phyloP scores from a whole-genome alignment of 192 early-diverging fungal genomes.

The Borealophlyctis nickersoniae region DNA sequence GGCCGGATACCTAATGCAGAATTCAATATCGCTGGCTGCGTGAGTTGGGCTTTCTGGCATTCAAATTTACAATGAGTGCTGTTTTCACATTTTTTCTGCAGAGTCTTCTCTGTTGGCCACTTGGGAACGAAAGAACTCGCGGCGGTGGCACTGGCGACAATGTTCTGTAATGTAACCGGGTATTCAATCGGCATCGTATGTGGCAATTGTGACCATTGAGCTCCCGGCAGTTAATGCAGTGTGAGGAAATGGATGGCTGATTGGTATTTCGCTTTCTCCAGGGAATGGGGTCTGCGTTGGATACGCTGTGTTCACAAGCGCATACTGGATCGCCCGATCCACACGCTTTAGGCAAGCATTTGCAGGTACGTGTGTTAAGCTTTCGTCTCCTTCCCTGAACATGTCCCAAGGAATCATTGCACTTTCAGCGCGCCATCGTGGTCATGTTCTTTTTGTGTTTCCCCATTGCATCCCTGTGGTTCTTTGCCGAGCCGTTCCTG shows the following conservation, averaged over 20 bases:
- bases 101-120: conserved; percentile 38
- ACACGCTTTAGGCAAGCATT: conserved; percentile 46
- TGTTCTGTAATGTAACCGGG: conserved; percentile 49
- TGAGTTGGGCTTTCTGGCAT: conserved; percentile 25
- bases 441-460: conserved; percentile 67
- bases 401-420: too few relatives aligned
- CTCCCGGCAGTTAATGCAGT: not conserved
- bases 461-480: conserved; percentile 69
- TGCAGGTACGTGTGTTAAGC: too few relatives aligned
- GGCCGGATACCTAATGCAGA: conserved; percentile 38
- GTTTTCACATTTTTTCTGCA: not conserved
- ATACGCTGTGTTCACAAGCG: conserved; percentile 54
- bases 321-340: conserved; percentile 32
- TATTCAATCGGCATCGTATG: conserved; percentile 41
- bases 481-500: conserved; percentile 67
- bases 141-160: conserved; percentile 27
- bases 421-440: conserved; percentile 76
- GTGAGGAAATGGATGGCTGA: not conserved
- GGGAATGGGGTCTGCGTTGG: conserved; percentile 51
- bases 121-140: conserved; percentile 46
- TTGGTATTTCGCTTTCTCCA: too few relatives aligned
- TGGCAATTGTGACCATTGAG: not conserved
- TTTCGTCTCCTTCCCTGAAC: too few relatives aligned
- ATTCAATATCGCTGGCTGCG: conserved; percentile 21
- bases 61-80: conserved; percentile 9